Percentiles rank a stretch among this genome's conserved stretches.
Conservation (phyloP, 169 alveolate species). For the Babesia ovata region DNA sequence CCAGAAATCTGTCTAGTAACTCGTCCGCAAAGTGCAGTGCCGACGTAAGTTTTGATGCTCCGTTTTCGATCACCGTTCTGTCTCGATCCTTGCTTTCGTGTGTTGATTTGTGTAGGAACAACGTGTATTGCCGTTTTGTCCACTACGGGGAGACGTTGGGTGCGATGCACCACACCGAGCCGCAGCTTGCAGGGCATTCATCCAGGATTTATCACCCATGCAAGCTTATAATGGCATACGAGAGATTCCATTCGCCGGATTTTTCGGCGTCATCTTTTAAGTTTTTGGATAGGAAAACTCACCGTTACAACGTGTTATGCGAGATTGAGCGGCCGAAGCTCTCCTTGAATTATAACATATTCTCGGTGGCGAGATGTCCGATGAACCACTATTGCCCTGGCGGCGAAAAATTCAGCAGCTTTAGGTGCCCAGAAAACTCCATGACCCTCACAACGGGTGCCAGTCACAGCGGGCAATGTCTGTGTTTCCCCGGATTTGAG, state of each 20-base stretch:
- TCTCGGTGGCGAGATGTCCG: slow-evolving; percentile 51
- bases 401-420: slow-evolving; percentile 55
- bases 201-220: slow-evolving; percentile 8
- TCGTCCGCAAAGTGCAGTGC: slow-evolving; percentile 21
- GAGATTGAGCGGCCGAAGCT: not conserved
- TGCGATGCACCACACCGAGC: slow-evolving; percentile 5
- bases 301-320: slow-evolving; percentile 10
- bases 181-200: slow-evolving; percentile 4
- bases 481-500: slow-evolving; percentile 73
- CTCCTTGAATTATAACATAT: not conserved
- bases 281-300: slow-evolving; percentile 1
- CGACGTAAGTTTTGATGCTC: slow-evolving; percentile 1
- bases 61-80: not conserved
- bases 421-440: slow-evolving; percentile 73
- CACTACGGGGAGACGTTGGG: slow-evolving; percentile 9
- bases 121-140: slow-evolving; percentile 67
- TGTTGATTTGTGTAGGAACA: slow-evolving; percentile 66
- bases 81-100: slow-evolving; percentile 61
- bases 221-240: slow-evolving; percentile 40
- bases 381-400: slow-evolving; percentile 79
- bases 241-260: slow-evolving; percentile 5
- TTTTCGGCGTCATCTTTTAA: not conserved
- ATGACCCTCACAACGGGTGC: slow-evolving; percentile 64
- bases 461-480: slow-evolving; percentile 56
- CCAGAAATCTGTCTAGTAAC: not conserved